phyloP scores from a whole-genome alignment of 306 rosid genomes.

The Cicer yamashitae region DNA sequence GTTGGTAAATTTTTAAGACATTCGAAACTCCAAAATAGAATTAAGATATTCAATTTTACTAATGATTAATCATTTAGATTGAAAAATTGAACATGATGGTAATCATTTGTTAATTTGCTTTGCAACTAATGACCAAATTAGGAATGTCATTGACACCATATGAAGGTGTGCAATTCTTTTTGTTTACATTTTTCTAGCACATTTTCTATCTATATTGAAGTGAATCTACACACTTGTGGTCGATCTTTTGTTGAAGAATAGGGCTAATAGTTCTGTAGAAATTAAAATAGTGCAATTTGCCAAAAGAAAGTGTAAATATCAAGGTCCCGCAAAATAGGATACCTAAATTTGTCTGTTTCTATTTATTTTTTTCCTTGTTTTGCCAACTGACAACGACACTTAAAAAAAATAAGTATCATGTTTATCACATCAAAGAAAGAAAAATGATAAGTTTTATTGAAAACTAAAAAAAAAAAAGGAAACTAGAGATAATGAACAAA shows the following conservation, averaged over 20 bases:
- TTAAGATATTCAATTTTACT: neutral
- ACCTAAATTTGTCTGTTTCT: constrained; percentile 2
- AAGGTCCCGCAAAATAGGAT: neutral
- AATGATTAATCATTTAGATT: neutral
- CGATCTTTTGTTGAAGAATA: neutral
- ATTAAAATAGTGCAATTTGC: neutral
- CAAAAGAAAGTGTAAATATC: neutral
- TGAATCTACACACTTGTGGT: neutral
- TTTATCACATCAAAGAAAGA: neutral
- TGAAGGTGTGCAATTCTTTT: neutral
- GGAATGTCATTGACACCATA: neutral
- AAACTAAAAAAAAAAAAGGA: too few relatives aligned
- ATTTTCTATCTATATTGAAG: neutral
- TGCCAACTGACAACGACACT: neutral
- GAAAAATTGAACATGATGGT: neutral
- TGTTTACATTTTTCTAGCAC: neutral
- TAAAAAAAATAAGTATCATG: neutral
- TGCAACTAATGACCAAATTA: neutral
- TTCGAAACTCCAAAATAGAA: too few relatives aligned
- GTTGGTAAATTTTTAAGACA: too few relatives aligned
- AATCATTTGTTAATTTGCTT: neutral
- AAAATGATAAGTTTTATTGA: too few relatives aligned
- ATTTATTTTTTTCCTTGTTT: neutral
- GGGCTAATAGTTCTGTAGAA: neutral
- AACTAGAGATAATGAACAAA: too few relatives aligned